These are phyloP conservation scores for Claviceps maximensis DNA, from an alignment of 2,329 filamentous ascomycete species.

Conservation along the genomic window DNA sequence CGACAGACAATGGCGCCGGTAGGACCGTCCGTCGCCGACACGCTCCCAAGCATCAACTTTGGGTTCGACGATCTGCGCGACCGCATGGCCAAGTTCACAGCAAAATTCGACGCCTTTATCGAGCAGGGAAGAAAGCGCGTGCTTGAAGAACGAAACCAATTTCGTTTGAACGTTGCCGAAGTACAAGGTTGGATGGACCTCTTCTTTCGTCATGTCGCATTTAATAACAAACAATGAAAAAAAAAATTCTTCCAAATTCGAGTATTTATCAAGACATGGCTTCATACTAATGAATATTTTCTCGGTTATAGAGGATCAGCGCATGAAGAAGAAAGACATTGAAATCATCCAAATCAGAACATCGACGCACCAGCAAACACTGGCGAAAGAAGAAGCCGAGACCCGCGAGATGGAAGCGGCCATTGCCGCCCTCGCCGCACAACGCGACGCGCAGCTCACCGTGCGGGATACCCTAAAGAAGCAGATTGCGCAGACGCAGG, in stretches of 20 bases:
- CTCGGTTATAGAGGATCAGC: conserved; percentile 62
- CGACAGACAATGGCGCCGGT: conserved; percentile 44
- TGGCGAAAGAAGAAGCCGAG: conserved; percentile 67
- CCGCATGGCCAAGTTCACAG: conserved; percentile 86
- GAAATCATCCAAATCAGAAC: conserved; percentile 66
- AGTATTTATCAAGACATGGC: neutral
- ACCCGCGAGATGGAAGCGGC: conserved; percentile 59
- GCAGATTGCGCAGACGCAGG: conserved; percentile 55
- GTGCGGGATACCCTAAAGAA: conserved; percentile 42
- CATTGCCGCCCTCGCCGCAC: conserved; percentile 42
- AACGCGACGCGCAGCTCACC: conserved; percentile 47
- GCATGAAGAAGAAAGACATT: conserved; percentile 77
- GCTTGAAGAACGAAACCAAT: conserved; percentile 85
- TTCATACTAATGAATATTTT: conserved; percentile 1
- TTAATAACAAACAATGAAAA: neutral
- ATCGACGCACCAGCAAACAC: conserved; percentile 55
- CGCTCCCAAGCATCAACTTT: conserved; percentile 82
- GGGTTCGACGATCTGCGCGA: conserved; percentile 92
- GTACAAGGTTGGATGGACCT: conserved; percentile 56
- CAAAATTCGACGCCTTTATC: conserved; percentile 85
- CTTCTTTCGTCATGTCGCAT: neutral
- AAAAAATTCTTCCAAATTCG: too few relatives aligned
- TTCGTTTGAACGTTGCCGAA: conserved; percentile 80
- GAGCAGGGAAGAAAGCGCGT: conserved; percentile 82
- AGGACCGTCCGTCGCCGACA: conserved; percentile 57